A percentile compares a stretch with the other conserved stretches of the same genome.
These are phyloP conservation scores for Xylaria multiplex DNA, from an alignment of 2,329 filamentous ascomycete genomes.

Conservation along the genomic window DNA sequence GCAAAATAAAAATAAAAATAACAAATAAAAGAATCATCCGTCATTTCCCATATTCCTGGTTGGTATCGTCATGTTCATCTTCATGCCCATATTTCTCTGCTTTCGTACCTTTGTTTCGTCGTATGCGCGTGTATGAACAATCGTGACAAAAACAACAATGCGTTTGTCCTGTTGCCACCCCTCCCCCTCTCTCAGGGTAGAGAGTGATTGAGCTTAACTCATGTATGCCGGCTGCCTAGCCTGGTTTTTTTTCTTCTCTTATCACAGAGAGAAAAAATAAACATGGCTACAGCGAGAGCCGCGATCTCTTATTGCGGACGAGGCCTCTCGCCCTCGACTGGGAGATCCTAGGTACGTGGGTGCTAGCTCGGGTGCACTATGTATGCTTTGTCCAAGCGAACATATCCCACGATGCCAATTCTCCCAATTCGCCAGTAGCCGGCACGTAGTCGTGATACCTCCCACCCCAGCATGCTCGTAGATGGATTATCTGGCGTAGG, in stretches of 20 bases:
- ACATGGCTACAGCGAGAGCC: background rate
- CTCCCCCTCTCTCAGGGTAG: background rate
- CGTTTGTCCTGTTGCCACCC: background rate
- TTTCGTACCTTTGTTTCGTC: background rate
- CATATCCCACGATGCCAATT: slow-evolving; percentile 24
- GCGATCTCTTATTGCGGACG: background rate
- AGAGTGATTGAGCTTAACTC: background rate
- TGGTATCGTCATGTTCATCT: slow-evolving; percentile 11
- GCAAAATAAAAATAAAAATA: background rate
- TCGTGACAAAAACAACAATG: background rate
- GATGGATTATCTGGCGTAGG: slow-evolving; percentile 74
- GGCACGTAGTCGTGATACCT: background rate
- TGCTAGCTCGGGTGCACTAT: background rate
- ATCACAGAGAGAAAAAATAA: background rate
- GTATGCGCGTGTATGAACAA: background rate
- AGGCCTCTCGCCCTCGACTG: background rate
- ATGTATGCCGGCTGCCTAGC: background rate
- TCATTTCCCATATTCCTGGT: slow-evolving; percentile 15
- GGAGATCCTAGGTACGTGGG: slow-evolving; percentile 4
- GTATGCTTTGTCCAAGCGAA: slow-evolving; percentile 25
- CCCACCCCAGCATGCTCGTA: background rate
- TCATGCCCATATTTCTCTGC: background rate
- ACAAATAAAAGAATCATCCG: too few species aligned
- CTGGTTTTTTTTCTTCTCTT: background rate
- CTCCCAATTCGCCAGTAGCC: background rate